Evolutionary conservation across 179 eudicot species (phyloP).

Genomic region (Dionaea muscipula): DNA sequence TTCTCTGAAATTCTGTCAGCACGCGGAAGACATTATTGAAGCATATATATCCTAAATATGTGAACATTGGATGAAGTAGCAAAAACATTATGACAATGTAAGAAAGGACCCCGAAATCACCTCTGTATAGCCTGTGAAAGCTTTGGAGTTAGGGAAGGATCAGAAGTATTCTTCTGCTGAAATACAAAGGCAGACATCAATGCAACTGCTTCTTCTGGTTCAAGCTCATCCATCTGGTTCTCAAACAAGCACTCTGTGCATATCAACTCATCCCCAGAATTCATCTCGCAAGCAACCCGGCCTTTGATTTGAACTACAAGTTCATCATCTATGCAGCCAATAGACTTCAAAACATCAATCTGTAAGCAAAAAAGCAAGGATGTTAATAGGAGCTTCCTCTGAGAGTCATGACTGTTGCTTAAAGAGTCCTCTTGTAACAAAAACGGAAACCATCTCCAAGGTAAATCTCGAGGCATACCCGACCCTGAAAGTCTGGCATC

Average conservation of each 20-base stretch:
- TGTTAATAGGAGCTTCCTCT: neutral
- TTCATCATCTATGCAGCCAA: conserved; percentile 90
- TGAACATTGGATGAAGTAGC: neutral
- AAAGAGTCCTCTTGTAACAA: too few relatives aligned
- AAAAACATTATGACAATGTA: neutral
- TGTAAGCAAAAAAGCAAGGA: conserved; percentile 21
- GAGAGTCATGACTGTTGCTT: neutral
- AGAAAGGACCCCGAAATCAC: conserved; percentile 20
- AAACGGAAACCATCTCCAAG: conserved; percentile 4
- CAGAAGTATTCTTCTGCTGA: conserved; percentile 91
- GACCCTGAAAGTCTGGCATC: conserved; percentile 98
- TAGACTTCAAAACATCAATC: conserved; percentile 78
- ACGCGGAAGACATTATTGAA: too few relatives aligned
- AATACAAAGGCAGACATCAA: conserved; percentile 94
- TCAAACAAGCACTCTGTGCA: conserved; percentile 97
- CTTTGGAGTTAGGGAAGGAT: conserved; percentile 80
- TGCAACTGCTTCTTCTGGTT: conserved; percentile 98
- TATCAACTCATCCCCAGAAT: conserved; percentile 96
- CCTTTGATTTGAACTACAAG: conserved; percentile 97
- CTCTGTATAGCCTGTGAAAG: conserved; percentile 62
- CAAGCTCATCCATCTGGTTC: conserved; percentile 83
- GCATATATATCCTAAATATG: too few relatives aligned
- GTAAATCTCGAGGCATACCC: conserved; percentile 35
- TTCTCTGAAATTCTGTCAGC: too few relatives aligned
- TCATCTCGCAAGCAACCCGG: conserved; percentile 99